phyloP scores from a whole-genome alignment of 805 yeast genomes.

The Schizosaccharomyces osmophilus region DNA sequence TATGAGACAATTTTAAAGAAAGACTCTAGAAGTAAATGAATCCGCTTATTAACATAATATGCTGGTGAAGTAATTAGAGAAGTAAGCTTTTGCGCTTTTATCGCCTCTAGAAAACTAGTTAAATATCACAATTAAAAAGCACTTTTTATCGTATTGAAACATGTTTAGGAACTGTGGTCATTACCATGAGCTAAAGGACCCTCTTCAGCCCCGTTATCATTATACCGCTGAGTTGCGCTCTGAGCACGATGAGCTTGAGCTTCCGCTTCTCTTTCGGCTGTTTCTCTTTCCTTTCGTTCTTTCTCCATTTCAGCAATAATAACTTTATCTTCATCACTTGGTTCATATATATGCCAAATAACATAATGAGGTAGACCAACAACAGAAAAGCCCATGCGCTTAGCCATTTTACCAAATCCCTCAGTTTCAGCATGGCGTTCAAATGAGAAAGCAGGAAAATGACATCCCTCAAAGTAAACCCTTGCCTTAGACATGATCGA shows the following conservation, averaged over 20 bases:
- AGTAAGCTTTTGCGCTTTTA: no score
- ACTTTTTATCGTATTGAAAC: not conserved
- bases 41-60: no score
- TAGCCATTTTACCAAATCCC: slow-evolving; percentile 64
- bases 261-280: slow-evolving; percentile 10
- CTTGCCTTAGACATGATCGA: slow-evolving; percentile 69
- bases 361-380: slow-evolving; percentile 85
- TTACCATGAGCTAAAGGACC: not conserved
- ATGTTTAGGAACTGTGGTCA: not conserved
- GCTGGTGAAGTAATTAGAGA: no score
- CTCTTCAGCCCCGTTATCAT: not conserved
- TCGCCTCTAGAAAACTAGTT: no score
- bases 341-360: slow-evolving; percentile 92
- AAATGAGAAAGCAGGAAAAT: slow-evolving; percentile 90
- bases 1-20: no score
- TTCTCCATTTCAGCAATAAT: slow-evolving; percentile 21
- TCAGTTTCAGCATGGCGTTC: slow-evolving; percentile 95
- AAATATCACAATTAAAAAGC: not conserved
- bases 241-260: not conserved
- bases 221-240: not conserved
- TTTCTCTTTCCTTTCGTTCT: slow-evolving; percentile 16
- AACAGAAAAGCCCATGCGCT: slow-evolving; percentile 66
- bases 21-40: no score
- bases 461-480: slow-evolving; percentile 71
- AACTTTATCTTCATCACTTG: slow-evolving; percentile 70